phyloP scores from a whole-genome alignment of 768 basidiomycete genomes.

The Termitomyces sp. region DNA sequence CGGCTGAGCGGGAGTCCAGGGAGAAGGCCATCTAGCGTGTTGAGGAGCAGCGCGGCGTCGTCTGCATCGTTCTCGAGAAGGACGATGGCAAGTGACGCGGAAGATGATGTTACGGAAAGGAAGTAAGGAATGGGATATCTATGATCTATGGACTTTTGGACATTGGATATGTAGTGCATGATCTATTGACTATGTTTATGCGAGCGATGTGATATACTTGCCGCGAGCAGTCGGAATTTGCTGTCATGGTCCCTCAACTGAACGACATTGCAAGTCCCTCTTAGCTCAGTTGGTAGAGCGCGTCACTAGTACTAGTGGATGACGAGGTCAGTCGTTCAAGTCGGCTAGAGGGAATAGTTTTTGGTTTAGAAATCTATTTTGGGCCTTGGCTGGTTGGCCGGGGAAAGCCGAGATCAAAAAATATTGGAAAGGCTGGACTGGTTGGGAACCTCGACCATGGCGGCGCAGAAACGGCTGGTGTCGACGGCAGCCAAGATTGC shows the following conservation, averaged over 20 bases:
- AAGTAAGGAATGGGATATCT: conserved; percentile 11
- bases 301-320: neutral
- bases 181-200: neutral
- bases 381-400: conserved; percentile 15
- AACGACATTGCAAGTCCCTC: neutral
- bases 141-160: conserved; percentile 13
- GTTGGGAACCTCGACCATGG: conserved; percentile 36
- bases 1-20: conserved; percentile 49
- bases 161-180: conserved; percentile 1
- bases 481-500: conserved; percentile 24
- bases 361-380: neutral
- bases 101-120: conserved; percentile 61
- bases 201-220: too few relatives aligned
- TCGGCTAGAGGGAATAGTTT: conserved; percentile 8
- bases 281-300: conserved; percentile 11
- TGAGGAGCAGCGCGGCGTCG: conserved; percentile 43
- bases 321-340: conserved; percentile 10
- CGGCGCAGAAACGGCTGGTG: conserved; percentile 54
- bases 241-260: too few relatives aligned
- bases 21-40: conserved; percentile 39
- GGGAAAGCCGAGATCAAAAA: conserved; percentile 30
- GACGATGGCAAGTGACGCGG: conserved; percentile 83
- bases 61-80: conserved; percentile 53
- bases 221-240: too few relatives aligned
- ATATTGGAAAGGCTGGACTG: conserved; percentile 22